Conservation (phyloP, 257 asterid species). For the Cruciata laevipes region DNA sequence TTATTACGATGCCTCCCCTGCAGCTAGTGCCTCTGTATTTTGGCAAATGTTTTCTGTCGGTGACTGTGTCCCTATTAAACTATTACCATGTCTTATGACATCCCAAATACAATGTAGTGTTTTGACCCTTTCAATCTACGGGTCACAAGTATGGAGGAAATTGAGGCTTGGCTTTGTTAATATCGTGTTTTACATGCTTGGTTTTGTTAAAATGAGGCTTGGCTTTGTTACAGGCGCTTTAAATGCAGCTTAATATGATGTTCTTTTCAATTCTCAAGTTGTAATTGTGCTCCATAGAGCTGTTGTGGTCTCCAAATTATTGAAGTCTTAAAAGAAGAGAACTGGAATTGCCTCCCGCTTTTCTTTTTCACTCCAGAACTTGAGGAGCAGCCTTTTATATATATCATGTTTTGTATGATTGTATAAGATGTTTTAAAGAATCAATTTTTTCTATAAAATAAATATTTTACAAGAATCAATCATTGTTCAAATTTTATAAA, state of each 20-base stretch:
- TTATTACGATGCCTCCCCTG: constrained; percentile 55
- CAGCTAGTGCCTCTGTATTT: constrained; percentile 26
- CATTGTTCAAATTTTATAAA: no score
- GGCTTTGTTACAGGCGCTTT: background rate
- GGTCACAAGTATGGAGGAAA: background rate
- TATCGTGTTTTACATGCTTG: no score
- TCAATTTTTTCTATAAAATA: no score
- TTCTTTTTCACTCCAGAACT: no score
- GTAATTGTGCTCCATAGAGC: background rate
- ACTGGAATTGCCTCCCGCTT: background rate
- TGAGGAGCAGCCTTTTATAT: no score
- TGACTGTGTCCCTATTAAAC: background rate
- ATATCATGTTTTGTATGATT: no score
- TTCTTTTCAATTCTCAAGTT: background rate
- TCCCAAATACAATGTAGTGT: background rate
- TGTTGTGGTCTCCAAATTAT: background rate
- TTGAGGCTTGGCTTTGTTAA: background rate
- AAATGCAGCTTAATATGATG: no score
- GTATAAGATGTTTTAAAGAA: no score
- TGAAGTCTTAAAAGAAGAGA: no score
- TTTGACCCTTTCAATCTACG: background rate
- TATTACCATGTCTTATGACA: background rate
- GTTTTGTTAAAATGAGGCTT: background rate
- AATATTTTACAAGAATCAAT: no score
- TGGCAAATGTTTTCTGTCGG: constrained; percentile 15